These are phyloP conservation scores for Globisporangium cystogenes DNA, from an alignment of 352 stramenopile genomes.

Conservation along the genomic window DNA sequence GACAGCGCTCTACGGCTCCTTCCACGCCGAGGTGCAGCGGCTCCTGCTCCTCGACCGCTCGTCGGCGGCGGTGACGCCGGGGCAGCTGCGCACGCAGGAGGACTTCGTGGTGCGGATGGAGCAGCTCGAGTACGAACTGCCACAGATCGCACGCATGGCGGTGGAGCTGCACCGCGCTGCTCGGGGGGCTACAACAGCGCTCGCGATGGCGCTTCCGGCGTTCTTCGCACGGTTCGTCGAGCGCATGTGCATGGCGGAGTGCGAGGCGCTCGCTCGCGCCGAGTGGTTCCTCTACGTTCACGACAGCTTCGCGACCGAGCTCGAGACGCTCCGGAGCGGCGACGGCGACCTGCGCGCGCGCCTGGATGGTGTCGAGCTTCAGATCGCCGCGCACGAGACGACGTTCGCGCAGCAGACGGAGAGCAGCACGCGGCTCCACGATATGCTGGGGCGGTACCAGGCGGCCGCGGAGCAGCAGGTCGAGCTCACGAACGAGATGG, in stretches of 20 bases:
- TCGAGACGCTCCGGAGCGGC: slow-evolving; percentile 33
- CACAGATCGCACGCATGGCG: slow-evolving; percentile 12
- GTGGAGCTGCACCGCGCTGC: slow-evolving; percentile 19
- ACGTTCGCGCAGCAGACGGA: slow-evolving; percentile 31
- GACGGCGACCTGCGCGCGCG: slow-evolving; percentile 14
- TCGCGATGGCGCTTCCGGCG: slow-evolving; percentile 4
- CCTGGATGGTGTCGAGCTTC: slow-evolving; percentile 17
- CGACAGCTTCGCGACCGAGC: slow-evolving; percentile 21
- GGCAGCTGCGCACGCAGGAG: slow-evolving; percentile 5
- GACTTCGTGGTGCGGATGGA: slow-evolving; percentile 18
- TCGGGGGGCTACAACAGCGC: slow-evolving; percentile 4
- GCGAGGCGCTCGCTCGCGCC: slow-evolving; percentile 7
- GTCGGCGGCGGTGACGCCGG: not conserved
- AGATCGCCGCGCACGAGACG: slow-evolving; percentile 24
- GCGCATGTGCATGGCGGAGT: slow-evolving; percentile 11
- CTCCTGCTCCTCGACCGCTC: slow-evolving; percentile 6
- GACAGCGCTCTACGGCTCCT: slow-evolving; percentile 35
- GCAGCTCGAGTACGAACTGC: slow-evolving; percentile 18
- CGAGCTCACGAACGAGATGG: slow-evolving; percentile 55
- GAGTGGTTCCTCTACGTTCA: slow-evolving; percentile 24
- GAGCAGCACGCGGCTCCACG: slow-evolving; percentile 36
- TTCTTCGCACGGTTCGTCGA: slow-evolving; percentile 20
- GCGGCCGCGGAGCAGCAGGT: slow-evolving; percentile 55
- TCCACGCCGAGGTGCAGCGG: slow-evolving; percentile 33
- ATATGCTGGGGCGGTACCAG: slow-evolving; percentile 62